Evolutionary conservation across 345 rosid genomes (phyloP).

Genomic region (Salix arbutifolia): DNA sequence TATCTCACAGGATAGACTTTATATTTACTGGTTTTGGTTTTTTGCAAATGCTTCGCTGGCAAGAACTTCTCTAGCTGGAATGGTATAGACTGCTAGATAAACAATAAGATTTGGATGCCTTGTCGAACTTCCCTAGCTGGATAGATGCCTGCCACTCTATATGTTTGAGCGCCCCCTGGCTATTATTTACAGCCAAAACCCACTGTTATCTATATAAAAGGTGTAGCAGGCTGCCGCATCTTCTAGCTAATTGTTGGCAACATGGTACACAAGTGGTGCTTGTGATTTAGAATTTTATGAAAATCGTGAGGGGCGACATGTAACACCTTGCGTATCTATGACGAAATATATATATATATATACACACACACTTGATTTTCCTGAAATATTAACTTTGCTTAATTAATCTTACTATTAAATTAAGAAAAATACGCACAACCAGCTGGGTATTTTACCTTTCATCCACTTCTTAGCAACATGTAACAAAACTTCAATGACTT

Average conservation of each 20-base stretch:
- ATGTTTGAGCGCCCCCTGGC: background rate
- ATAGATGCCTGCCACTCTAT: conserved; percentile 26
- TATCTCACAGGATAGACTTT: background rate
- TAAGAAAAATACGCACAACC: too few species aligned
- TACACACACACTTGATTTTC: too few species aligned
- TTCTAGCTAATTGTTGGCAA: background rate
- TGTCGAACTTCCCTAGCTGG: conserved; percentile 12
- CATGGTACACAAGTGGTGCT: background rate
- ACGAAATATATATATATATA: too few species aligned
- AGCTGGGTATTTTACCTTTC: too few species aligned
- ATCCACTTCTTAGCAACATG: too few species aligned
- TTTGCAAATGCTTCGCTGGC: conserved; percentile 23
- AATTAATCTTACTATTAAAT: too few species aligned
- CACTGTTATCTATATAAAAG: background rate
- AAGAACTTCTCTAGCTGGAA: conserved; percentile 7
- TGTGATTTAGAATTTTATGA: background rate
- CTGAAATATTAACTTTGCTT: too few species aligned
- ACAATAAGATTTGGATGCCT: conserved; percentile 15
- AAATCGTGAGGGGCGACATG: background rate
- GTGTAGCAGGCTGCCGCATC: background rate
- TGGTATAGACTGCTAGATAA: background rate
- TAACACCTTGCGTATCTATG: background rate
- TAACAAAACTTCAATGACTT: too few species aligned
- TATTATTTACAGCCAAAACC: conserved; percentile 18
- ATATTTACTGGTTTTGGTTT: conserved; percentile 1